phyloP scores from a whole-genome alignment of 257 asterid species.

The Salvia miltiorrhiza region DNA sequence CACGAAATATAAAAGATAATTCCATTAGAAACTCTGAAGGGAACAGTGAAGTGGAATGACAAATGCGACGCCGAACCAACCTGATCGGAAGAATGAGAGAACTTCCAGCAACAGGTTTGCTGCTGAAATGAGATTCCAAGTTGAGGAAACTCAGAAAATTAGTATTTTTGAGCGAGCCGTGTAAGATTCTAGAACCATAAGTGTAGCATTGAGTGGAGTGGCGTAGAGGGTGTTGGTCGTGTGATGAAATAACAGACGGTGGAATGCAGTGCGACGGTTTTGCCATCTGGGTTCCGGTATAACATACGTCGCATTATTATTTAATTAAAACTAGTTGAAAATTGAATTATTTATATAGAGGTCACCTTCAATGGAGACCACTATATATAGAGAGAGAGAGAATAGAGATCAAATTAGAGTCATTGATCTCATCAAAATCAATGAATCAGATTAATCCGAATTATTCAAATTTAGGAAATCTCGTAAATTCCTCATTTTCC shows the following conservation, averaged over 20 bases:
- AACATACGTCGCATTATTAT: neutral
- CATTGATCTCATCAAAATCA: too few relatives aligned
- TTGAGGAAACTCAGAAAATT: slow-evolving; percentile 18
- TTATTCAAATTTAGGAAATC: too few relatives aligned
- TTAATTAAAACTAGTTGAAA: neutral
- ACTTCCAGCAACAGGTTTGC: neutral
- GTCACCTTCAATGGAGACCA: too few relatives aligned
- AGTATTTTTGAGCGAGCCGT: slow-evolving; percentile 29
- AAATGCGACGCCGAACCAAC: slow-evolving; percentile 30
- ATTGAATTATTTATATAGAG: too few relatives aligned
- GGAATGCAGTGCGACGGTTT: slow-evolving; percentile 9
- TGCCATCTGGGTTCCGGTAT: slow-evolving; percentile 21
- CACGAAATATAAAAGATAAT: too few relatives aligned
- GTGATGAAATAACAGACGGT: neutral
- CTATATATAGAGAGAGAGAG: too few relatives aligned
- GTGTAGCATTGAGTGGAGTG: slow-evolving; percentile 1
- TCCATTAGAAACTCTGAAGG: neutral
- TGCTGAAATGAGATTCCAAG: slow-evolving; percentile 16
- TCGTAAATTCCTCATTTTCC: too few relatives aligned
- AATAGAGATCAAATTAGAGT: too few relatives aligned
- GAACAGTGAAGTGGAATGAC: too few relatives aligned
- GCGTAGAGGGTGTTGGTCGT: slow-evolving; percentile 5
- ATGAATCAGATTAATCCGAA: too few relatives aligned
- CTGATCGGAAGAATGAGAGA: slow-evolving; percentile 36
- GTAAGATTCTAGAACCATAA: slow-evolving; percentile 22